phyloP scores from a whole-genome alignment of 2,329 filamentous ascomycete genomes.

The Chaetomiaceae sp. region DNA sequence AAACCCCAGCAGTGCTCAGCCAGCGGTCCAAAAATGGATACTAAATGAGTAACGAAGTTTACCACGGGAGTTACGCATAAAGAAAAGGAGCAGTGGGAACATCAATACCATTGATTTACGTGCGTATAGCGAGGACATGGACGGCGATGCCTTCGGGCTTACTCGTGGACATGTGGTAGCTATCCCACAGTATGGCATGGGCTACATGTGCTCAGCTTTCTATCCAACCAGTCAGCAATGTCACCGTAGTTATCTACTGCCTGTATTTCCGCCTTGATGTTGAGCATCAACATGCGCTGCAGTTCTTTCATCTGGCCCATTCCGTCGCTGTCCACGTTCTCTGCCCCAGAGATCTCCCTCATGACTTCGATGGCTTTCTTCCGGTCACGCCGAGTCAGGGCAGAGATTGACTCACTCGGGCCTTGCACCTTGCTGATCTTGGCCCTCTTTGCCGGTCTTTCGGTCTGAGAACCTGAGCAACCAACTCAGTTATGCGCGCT shows the following conservation, averaged over 20 bases:
- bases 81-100: no score
- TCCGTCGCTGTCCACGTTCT: constrained; percentile 30
- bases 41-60: no score
- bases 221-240: constrained; percentile 48
- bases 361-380: constrained; percentile 53
- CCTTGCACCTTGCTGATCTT: not conserved
- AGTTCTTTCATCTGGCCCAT: constrained; percentile 51
- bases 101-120: no score
- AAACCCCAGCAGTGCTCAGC: no score
- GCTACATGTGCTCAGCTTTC: not conserved
- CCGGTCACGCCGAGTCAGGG: constrained; percentile 54
- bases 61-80: no score
- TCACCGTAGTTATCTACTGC: constrained; percentile 55
- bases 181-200: no score
- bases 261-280: constrained; percentile 74
- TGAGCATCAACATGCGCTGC: constrained; percentile 69
- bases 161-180: no score
- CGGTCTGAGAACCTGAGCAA: constrained; percentile 4
- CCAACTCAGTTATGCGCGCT: not conserved
- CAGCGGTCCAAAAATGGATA: no score
- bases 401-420: constrained; percentile 18
- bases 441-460: constrained; percentile 16
- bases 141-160: no score
- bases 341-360: constrained; percentile 33
- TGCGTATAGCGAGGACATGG: no score